Evolutionary conservation across 2,329 filamentous ascomycete species (phyloP).

Genomic region (Penicillium sp.): DNA sequence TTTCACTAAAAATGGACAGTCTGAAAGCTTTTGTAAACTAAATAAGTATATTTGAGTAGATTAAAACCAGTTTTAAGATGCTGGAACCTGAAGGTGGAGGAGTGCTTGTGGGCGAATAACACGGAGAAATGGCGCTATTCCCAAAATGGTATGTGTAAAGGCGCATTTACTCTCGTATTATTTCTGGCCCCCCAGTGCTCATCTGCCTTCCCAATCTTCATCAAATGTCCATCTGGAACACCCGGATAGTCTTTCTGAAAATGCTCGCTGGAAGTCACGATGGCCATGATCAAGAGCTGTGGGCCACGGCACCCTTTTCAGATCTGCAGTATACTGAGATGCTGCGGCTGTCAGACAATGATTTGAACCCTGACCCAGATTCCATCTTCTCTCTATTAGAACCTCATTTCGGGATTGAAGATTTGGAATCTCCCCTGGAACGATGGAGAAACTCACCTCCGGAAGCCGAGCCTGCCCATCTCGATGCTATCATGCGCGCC

Average conservation of each 20-base stretch:
- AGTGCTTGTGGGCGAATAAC: background rate
- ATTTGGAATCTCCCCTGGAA: slow-evolving; percentile 60
- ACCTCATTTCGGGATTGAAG: background rate
- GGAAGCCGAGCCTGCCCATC: slow-evolving; percentile 64
- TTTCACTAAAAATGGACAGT: too few relatives aligned
- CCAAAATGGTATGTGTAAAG: background rate
- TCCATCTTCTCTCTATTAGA: background rate
- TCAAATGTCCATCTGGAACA: background rate
- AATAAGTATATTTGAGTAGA: too few relatives aligned
- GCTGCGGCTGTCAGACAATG: background rate
- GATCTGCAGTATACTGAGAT: background rate
- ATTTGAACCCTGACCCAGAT: background rate
- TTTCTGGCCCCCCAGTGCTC: background rate
- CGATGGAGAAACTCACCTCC: slow-evolving; percentile 66
- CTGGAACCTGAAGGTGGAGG: background rate
- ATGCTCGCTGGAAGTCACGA: background rate
- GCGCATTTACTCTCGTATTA: background rate
- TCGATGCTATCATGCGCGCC: slow-evolving; percentile 62
- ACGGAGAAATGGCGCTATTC: background rate
- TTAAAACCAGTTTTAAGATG: background rate
- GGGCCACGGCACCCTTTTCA: background rate
- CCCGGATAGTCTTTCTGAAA: background rate
- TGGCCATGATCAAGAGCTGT: background rate
- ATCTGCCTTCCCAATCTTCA: background rate
- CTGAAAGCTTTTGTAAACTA: too few relatives aligned